phyloP scores from a whole-genome alignment of 106 monocot species.

The Posidonia australis region DNA sequence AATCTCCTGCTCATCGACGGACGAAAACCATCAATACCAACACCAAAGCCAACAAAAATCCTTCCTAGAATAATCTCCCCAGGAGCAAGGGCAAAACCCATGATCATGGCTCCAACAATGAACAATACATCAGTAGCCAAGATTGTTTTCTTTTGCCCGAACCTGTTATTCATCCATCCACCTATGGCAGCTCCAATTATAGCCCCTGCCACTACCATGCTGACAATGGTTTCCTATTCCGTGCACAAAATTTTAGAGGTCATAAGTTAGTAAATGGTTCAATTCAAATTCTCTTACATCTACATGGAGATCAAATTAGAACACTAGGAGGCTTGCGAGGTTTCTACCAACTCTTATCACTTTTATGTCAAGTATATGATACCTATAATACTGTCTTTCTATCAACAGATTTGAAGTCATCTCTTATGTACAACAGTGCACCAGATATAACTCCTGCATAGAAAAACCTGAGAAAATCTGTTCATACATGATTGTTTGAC shows the following conservation, averaged over 20 bases:
- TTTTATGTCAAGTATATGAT: not conserved
- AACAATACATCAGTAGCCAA: constrained; percentile 67
- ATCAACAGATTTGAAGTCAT: constrained; percentile 57
- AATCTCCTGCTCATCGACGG: too few relatives aligned
- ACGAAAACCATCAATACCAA: too few relatives aligned
- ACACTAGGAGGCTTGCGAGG: too few relatives aligned
- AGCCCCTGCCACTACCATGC: constrained; percentile 94
- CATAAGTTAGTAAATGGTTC: not conserved
- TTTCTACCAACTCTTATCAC: too few relatives aligned
- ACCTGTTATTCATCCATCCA: constrained; percentile 81
- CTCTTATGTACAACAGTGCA: constrained; percentile 73
- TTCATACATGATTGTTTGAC: too few relatives aligned
- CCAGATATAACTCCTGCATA: constrained; percentile 75
- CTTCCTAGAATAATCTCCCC: constrained; percentile 64
- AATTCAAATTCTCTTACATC: too few relatives aligned
- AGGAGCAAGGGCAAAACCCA: constrained; percentile 64
- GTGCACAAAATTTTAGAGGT: not conserved
- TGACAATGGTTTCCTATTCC: constrained; percentile 88
- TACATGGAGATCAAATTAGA: too few relatives aligned
- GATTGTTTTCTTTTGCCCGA: constrained; percentile 56
- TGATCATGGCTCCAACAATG: constrained; percentile 63
- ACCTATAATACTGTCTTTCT: constrained; percentile 33
- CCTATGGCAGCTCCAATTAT: constrained; percentile 75
- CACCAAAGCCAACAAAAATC: constrained; percentile 84
- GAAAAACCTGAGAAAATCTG: too few relatives aligned